Evolutionary conservation across 129 eudicot species (phyloP).

Genomic region (Logfia minima): DNA sequence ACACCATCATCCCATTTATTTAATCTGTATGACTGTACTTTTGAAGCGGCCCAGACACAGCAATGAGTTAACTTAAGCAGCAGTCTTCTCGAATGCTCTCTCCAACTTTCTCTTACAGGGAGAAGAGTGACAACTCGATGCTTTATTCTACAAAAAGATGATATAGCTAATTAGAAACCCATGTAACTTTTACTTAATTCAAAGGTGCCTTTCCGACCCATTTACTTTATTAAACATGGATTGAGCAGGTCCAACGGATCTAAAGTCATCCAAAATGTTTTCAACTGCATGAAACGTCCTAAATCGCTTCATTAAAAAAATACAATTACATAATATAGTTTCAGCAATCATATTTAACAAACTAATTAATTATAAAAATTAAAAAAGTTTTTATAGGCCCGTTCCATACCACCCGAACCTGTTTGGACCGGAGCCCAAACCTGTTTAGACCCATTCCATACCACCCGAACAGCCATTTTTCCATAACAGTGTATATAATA

Average conservation of each 20-base stretch:
- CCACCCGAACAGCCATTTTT: background rate
- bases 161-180: conserved; percentile 3
- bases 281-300: background rate
- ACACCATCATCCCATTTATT: conserved; percentile 32
- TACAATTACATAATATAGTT: background rate
- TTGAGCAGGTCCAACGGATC: too few relatives aligned
- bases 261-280: background rate
- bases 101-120: conserved; percentile 56
- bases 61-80: conserved; percentile 22
- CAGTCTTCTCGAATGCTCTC: conserved; percentile 41
- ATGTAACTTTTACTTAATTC: conserved; percentile 1
- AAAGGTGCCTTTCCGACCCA: background rate
- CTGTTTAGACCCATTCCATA: background rate
- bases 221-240: background rate
- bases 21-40: conserved; percentile 19
- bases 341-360: background rate
- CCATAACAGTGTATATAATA: background rate
- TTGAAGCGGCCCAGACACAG: conserved; percentile 7
- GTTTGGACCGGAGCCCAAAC: background rate
- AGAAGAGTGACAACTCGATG: conserved; percentile 44
- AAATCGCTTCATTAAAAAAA: too few relatives aligned
- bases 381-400: background rate
- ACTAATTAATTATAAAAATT: background rate
- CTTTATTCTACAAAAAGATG: conserved; percentile 41
- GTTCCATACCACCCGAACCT: background rate